Conservation (phyloP, 2,329 filamentous ascomycete genomes). For the Cordyceps tenuipes region DNA sequence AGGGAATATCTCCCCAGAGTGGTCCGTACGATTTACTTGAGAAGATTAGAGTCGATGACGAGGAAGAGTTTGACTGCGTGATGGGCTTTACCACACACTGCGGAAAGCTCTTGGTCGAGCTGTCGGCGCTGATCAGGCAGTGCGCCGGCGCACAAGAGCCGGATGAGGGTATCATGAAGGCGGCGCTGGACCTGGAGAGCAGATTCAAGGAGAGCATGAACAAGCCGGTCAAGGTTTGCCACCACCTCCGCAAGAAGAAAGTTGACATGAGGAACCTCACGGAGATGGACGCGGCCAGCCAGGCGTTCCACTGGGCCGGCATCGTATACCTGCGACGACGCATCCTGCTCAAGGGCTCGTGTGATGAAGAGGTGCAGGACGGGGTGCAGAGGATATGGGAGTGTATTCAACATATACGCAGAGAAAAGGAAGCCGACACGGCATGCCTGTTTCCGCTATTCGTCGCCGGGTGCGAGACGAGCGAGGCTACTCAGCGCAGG, state of each 20-base stretch:
- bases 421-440: constrained; percentile 63
- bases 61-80: constrained; percentile 71
- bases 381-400: constrained; percentile 56
- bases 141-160: not conserved
- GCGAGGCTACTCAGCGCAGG: constrained; percentile 43
- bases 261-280: constrained; percentile 48
- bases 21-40: not conserved
- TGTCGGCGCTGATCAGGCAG: not conserved
- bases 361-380: constrained; percentile 52
- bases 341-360: constrained; percentile 53
- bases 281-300: constrained; percentile 64
- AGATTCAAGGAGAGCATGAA: constrained; percentile 52
- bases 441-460: constrained; percentile 76
- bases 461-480: constrained; percentile 69
- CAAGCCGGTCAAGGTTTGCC: constrained; percentile 32
- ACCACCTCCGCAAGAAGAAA: constrained; percentile 38
- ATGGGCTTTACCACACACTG: constrained; percentile 50
- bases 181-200: constrained; percentile 45
- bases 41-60: constrained; percentile 2
- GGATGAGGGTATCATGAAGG: constrained; percentile 30
- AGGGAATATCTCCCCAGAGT: not conserved
- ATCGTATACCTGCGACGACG: constrained; percentile 68
- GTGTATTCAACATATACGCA: constrained; percentile 52
- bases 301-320: constrained; percentile 72
- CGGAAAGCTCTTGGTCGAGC: constrained; percentile 64